Conservation (phyloP, 2,329 filamentous ascomycete genomes). For the Colletotrichum falcatum region DNA sequence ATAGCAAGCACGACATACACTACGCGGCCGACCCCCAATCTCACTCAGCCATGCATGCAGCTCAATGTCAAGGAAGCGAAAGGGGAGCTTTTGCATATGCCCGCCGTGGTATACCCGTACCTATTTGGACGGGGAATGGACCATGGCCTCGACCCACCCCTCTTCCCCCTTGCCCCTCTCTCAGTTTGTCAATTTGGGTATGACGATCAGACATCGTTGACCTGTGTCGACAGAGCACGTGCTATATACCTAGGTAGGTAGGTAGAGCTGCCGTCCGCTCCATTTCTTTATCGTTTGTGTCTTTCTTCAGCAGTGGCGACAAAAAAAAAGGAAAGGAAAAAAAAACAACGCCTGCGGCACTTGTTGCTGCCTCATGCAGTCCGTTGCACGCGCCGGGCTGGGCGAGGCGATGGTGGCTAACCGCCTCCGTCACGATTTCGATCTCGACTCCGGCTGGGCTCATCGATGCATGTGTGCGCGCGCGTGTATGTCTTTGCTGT, state of each 20-base stretch:
- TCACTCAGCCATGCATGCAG: conserved; percentile 11
- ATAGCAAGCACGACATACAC: neutral
- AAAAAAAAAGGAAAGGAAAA: too few species aligned
- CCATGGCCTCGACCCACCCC: conserved; percentile 25
- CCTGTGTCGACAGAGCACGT: conserved; percentile 22
- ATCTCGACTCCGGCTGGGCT: neutral
- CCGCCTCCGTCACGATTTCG: conserved; percentile 15
- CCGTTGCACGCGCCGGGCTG: neutral
- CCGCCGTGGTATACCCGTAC: too few species aligned
- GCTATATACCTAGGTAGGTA: too few species aligned
- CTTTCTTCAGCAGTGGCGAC: conserved; percentile 6
- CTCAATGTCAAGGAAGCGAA: neutral
- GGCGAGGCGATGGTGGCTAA: conserved; percentile 10
- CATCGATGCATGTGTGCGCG: neutral
- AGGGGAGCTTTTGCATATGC: neutral
- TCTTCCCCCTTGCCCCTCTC: neutral
- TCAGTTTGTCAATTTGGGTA: conserved; percentile 27
- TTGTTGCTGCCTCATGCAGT: neutral
- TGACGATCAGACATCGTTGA: conserved; percentile 36
- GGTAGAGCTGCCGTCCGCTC: conserved; percentile 8
- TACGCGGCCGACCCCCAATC: neutral
- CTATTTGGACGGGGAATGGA: too few species aligned
- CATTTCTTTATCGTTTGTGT: conserved; percentile 10
- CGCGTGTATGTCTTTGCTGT: conserved; percentile 2
- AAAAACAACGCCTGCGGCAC: neutral